phyloP scores from a whole-genome alignment of 2,329 filamentous ascomycete species.

The Hypoxylon sp. region DNA sequence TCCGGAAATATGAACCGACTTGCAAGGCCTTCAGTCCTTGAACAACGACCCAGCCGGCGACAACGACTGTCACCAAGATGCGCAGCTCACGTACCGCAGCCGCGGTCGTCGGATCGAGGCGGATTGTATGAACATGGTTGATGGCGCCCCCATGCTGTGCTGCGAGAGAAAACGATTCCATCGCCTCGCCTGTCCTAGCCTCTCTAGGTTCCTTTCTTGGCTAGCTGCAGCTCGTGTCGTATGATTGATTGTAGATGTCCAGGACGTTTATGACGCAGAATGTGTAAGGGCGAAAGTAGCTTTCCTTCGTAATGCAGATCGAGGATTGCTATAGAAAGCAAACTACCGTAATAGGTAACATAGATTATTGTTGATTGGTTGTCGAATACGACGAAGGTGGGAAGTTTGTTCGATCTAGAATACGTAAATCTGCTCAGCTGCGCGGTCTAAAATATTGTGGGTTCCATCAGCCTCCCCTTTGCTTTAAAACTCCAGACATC shows the following conservation, averaged over 20 bases:
- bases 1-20: constrained; percentile 35
- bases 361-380: constrained; percentile 9
- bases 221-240: neutral
- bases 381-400: constrained; percentile 8
- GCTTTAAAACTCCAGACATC: neutral
- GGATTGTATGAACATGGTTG: constrained; percentile 54
- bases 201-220: neutral
- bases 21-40: constrained; percentile 48
- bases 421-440: constrained; percentile 7
- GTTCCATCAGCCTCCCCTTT: constrained; percentile 2
- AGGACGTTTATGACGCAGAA: neutral
- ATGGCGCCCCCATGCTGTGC: constrained; percentile 56
- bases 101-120: constrained; percentile 49
- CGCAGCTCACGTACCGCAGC: constrained; percentile 53
- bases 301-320: neutral
- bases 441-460: constrained; percentile 28
- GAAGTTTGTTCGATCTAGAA: neutral
- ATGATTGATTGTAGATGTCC: neutral
- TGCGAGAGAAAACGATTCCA: constrained; percentile 56
- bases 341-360: constrained; percentile 2
- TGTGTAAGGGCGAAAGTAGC: neutral
- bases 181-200: constrained; percentile 33
- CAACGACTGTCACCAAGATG: constrained; percentile 50
- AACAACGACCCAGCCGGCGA: constrained; percentile 55
- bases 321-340: neutral